Evolutionary conservation across 1,284 basidiomycete species (phyloP).

Genomic region (Anthracocystis panici-leucophaei): DNA sequence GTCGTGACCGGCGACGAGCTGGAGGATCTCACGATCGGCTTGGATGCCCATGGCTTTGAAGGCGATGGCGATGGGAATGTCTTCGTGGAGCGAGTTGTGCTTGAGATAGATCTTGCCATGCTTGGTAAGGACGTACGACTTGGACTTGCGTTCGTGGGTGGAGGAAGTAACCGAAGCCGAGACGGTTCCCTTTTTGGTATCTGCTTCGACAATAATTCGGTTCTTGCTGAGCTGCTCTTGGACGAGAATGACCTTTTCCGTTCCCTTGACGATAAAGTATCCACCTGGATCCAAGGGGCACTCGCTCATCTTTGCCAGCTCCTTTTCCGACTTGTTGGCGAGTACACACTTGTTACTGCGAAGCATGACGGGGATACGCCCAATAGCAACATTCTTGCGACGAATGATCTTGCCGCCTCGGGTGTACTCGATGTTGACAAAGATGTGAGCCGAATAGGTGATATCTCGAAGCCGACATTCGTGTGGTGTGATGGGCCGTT

Average conservation of each 20-base stretch:
- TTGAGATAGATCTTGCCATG: slow-evolving; percentile 94
- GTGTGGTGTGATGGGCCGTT: slow-evolving; percentile 91
- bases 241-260: slow-evolving; percentile 98
- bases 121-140: slow-evolving; percentile 95
- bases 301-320: slow-evolving; percentile 93
- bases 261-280: slow-evolving; percentile 99
- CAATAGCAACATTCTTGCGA: slow-evolving; percentile 86
- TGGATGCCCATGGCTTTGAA: slow-evolving; percentile 90
- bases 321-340: slow-evolving; percentile 80
- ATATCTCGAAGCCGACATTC: slow-evolving; percentile 97
- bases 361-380: slow-evolving; percentile 95
- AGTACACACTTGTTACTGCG: slow-evolving; percentile 88
- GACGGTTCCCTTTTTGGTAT: slow-evolving; percentile 85
- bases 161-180: slow-evolving; percentile 94
- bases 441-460: slow-evolving; percentile 93
- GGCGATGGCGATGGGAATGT: slow-evolving; percentile 94
- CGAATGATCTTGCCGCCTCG: slow-evolving; percentile 90
- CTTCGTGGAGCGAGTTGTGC: slow-evolving; percentile 95
- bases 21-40: slow-evolving; percentile 96
- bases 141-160: slow-evolving; percentile 97
- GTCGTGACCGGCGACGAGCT: slow-evolving; percentile 91
- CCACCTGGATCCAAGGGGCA: slow-evolving; percentile 98
- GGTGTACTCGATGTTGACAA: slow-evolving; percentile 95
- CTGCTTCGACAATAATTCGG: slow-evolving; percentile 92
- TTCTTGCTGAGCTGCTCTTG: slow-evolving; percentile 99